Evolutionary conservation across 768 basidiomycete genomes (phyloP), one percentile per base, ranked within the genome.

Genomic region (Boletellus ananiceps): DNA sequence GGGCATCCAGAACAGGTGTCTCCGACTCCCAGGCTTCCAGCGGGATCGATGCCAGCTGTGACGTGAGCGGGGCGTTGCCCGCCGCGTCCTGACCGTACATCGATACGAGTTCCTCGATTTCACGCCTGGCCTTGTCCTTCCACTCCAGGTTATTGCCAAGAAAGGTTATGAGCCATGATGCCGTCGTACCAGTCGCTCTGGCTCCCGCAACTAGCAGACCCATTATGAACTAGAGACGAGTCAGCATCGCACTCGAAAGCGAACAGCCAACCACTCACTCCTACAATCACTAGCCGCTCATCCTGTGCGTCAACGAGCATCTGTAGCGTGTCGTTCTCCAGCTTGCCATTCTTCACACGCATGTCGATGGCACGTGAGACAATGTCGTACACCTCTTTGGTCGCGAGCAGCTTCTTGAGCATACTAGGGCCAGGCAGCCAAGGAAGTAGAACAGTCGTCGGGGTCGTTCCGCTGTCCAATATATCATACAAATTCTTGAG

Each of bases 151-250:
- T 77, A 32, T 79, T 79, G 18, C 83, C 84, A 35, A 90, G 76
- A 66, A 80, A 90, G 29, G 82, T 84, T 50, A 85, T 69, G 44
- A 89, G 66, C 87, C 87, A 90, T 27, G 82, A 86, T 34, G 86
- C 86, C 74, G 86, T 84, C 9, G 84, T 84, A 11, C 86, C 86
- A 39, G 86, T 89, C 12, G 87, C 84, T 60, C 87, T 77, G 36
- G 86, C 82, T n/a, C 87, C 87, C 29, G 87, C 87, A 48, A 87
- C 83, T 48, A 90, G 71, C 14, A 89, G 69, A 29, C 88, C 87
- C 83, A 88, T 88, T 51, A 87, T 84, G 65, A 90, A 88, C 86
- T 88, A 57, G 36, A 59, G 40, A 57, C 38, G 61, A 51, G 52
- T 66, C 49, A 68, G 35, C 33, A 55, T 45, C 46, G 56, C 44